Conservation (phyloP, 192 early-diverging fungal species). For the Gonapodya sp. region DNA sequence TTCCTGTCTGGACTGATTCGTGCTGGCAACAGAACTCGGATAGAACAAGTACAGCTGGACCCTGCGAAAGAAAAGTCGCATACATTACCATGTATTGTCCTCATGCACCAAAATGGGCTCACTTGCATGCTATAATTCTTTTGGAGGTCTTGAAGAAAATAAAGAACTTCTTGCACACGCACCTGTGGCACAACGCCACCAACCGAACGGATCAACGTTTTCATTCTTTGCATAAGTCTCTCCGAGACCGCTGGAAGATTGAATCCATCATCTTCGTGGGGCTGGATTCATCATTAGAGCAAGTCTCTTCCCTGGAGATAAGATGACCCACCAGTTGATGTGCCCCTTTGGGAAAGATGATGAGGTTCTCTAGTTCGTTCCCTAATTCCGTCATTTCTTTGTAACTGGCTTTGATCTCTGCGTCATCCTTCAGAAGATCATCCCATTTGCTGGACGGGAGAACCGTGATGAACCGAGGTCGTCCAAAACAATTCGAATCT, state of each 20-base stretch:
- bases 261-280: slow-evolving; percentile 41
- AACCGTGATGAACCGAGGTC: not conserved
- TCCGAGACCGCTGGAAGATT: slow-evolving; percentile 37
- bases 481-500: not conserved
- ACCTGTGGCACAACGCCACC: slow-evolving; percentile 23
- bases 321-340: slow-evolving; percentile 21
- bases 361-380: slow-evolving; percentile 21
- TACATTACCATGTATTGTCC: too few relatives aligned
- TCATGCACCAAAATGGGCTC: not conserved
- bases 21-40: slow-evolving; percentile 40
- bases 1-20: slow-evolving; percentile 24
- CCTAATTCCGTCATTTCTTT: slow-evolving; percentile 36
- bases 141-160: slow-evolving; percentile 32
- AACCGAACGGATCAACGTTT: slow-evolving; percentile 27
- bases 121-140: slow-evolving; percentile 23
- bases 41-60: slow-evolving; percentile 26
- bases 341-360: slow-evolving; percentile 6
- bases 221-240: slow-evolving; percentile 37
- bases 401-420: slow-evolving; percentile 20
- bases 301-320: too few relatives aligned
- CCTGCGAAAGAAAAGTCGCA: slow-evolving; percentile 14
- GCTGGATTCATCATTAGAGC: slow-evolving; percentile 16
- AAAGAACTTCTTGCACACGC: slow-evolving; percentile 30
- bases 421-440: slow-evolving; percentile 33
- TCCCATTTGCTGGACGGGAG: slow-evolving; percentile 29